Evolutionary conservation across 805 yeast species (phyloP).

Genomic region (Saccharomyces paradoxus): DNA sequence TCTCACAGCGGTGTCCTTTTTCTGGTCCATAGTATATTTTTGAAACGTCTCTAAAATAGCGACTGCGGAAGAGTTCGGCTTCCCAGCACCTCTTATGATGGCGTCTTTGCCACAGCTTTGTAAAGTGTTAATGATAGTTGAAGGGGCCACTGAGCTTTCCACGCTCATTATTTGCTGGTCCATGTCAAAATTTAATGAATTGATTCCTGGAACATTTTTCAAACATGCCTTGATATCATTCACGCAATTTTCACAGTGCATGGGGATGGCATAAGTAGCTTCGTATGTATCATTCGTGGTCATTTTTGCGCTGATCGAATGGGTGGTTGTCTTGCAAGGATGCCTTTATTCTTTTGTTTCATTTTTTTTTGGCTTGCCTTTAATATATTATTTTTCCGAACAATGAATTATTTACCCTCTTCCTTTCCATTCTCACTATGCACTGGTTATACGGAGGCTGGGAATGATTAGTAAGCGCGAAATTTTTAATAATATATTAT

Average conservation of each 20-base stretch:
- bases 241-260: slow-evolving; percentile 71
- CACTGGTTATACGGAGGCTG: background rate
- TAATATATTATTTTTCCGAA: background rate
- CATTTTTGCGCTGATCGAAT: background rate
- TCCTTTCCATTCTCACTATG: background rate
- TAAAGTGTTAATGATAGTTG: slow-evolving; percentile 57
- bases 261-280: slow-evolving; percentile 78
- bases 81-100: slow-evolving; percentile 85
- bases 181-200: slow-evolving; percentile 49
- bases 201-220: slow-evolving; percentile 41
- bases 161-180: slow-evolving; percentile 55
- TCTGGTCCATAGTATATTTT: slow-evolving; percentile 16
- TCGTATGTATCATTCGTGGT: slow-evolving; percentile 38
- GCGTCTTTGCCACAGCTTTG: slow-evolving; percentile 80
- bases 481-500: background rate
- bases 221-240: slow-evolving; percentile 51
- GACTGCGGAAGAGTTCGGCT: slow-evolving; percentile 82
- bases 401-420: background rate
- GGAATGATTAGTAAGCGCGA: background rate
- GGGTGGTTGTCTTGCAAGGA: background rate
- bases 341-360: background rate
- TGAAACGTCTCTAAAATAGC: slow-evolving; percentile 74
- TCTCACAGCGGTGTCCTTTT: slow-evolving; percentile 45
- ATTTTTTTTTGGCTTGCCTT: background rate
- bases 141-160: slow-evolving; percentile 67